Evolutionary conservation across 306 rosid species (phyloP), one percentile per base, ranked within the genome.

Genomic region (Fagus crenata): DNA sequence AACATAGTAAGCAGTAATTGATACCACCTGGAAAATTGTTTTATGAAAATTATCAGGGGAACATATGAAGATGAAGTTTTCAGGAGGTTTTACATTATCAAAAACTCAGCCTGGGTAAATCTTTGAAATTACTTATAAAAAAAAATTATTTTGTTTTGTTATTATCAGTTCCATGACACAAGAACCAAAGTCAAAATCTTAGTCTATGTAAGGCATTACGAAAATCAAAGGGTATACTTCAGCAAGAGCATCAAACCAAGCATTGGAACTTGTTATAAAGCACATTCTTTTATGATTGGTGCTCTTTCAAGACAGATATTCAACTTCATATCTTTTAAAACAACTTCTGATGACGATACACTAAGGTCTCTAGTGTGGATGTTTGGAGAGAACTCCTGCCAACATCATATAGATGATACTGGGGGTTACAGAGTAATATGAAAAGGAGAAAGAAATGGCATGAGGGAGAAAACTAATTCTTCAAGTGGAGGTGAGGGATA

Each of bases 11-110:
- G 70, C 55, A 36, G 55, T 56, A 36, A 77, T 41, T 72, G 74
- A 56, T 60, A 71, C 71, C 28, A 32, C 41, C 49, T 2, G 39
- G 68, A 40, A 78, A 78, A 74, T 59, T 71, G 65, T 63, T 22
- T 22, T 37, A 39, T 49, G 65, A 59, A 4, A 54, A 17, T 2
- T 46, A 72, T 49, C 33, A 41, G 33, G 54, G 71, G 43, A 63
- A 63, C 69, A 63, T 63, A 36, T 63, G 41, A 35, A 35, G 12
- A 8, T 43, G 36, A 12, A 61, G 18, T 35, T 11, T 12, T 61
- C 40, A 33, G n/a, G 18, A 33, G 41, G 7, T 61, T 61, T 4
- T 61, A 33, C 40, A 33, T 31, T 60, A 1, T 33, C 28, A 22
- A 22, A 22, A 22, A 22, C 28, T 22, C 28, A 22, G 28, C 28